Percentiles rank a stretch among this genome's conserved stretches.
Conservation (phyloP, 225 moss, liverwort and hornwort genomes). For the Neckera pumila region DNA sequence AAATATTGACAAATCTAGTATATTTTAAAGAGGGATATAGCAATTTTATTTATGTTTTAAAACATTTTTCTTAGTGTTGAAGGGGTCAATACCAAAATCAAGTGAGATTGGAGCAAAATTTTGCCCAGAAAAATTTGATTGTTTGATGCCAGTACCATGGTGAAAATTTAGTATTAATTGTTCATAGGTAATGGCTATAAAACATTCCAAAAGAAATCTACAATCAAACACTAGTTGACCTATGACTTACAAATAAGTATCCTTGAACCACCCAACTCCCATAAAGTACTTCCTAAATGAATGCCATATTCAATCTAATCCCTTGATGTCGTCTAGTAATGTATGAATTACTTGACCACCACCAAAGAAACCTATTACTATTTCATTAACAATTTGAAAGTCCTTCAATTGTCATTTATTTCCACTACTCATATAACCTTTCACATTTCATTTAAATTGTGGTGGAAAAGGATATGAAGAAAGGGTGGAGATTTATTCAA, state of each 20-base stretch:
- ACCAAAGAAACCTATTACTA: background rate
- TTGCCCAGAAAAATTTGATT: background rate
- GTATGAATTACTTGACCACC: too few species aligned
- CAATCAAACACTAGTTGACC: too few species aligned
- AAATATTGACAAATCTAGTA: background rate
- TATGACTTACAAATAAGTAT: background rate
- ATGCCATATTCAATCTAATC: background rate
- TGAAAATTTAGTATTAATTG: too few species aligned
- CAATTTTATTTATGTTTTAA: rapidly evolving
- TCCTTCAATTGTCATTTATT: background rate
- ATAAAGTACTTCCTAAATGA: background rate
- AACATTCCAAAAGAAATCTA: background rate
- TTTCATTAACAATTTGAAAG: background rate
- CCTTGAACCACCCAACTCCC: background rate
- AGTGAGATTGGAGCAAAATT: rapidly evolving
- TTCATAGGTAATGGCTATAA: background rate
- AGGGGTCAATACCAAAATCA: rapidly evolving
- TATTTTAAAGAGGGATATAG: too few species aligned
- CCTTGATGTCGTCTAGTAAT: background rate
- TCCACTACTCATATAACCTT: background rate
- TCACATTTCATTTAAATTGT: background rate
- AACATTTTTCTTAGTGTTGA: background rate
- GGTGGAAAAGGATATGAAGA: background rate
- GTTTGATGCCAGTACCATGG: rapidly evolving
- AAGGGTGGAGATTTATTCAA: background rate